Evolutionary conservation across 768 basidiomycete genomes (phyloP).

Genomic region (Dacryopinax primogenitus): DNA sequence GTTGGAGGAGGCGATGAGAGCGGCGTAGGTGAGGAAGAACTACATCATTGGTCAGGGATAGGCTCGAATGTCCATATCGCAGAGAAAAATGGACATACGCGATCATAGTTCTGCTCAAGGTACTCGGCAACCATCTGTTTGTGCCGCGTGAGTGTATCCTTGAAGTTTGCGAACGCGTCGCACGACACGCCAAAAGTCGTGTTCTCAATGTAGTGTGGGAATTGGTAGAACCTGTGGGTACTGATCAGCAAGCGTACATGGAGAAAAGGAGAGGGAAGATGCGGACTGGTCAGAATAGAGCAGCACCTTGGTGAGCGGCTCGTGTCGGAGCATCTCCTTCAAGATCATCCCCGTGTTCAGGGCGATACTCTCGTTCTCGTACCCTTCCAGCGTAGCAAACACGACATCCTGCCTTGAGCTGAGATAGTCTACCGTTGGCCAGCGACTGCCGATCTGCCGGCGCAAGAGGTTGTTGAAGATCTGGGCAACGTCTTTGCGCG

Average conservation of each 20-base stretch:
- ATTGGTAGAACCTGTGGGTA: conserved; percentile 73
- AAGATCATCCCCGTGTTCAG: conserved; percentile 97
- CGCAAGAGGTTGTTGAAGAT: conserved; percentile 36
- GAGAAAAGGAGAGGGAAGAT: background rate
- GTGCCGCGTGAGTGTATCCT: conserved; percentile 92
- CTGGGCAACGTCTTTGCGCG: conserved; percentile 34
- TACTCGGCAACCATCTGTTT: conserved; percentile 98
- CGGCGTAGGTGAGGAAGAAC: conserved; percentile 95
- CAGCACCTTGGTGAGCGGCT: conserved; percentile 76
- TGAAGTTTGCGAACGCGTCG: conserved; percentile 93
- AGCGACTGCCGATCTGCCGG: conserved; percentile 83
- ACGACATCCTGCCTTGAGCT: conserved; percentile 55
- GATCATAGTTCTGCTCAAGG: conserved; percentile 92
- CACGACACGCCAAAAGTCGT: conserved; percentile 98
- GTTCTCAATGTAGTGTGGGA: conserved; percentile 91
- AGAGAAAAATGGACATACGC: conserved; percentile 39
- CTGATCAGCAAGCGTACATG: background rate
- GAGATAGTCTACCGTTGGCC: conserved; percentile 95
- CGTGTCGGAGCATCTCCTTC: conserved; percentile 91
- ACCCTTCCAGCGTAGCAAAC: conserved; percentile 75
- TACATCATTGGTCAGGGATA: conserved; percentile 25
- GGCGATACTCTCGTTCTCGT: conserved; percentile 90
- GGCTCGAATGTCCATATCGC: background rate
- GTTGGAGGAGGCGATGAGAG: conserved; percentile 83
- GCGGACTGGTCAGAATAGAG: conserved; percentile 88